A percentile compares a stretch with the other conserved stretches of the same genome.
These are phyloP conservation scores for Pseudogymnoascus sp. DNA, from an alignment of 2,329 filamentous ascomycete species.

Conservation along the genomic window DNA sequence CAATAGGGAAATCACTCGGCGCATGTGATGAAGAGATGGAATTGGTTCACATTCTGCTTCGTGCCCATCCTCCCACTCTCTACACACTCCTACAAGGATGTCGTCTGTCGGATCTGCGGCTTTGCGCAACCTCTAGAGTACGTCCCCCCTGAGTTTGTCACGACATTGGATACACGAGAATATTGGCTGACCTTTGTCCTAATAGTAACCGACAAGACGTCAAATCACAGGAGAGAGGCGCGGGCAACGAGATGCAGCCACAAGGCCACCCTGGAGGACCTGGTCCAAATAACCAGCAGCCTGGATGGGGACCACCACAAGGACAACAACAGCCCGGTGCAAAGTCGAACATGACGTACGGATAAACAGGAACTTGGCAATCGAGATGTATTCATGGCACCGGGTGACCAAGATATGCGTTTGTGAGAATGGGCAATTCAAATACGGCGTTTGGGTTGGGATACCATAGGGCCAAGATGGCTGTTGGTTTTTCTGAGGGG, in stretches of 20 bases:
- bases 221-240: neutral
- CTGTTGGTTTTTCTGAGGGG: neutral
- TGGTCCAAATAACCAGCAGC: neutral
- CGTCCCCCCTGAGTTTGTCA: neutral
- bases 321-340: neutral
- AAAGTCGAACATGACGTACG: conserved; percentile 8
- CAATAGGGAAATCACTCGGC: conserved; percentile 49
- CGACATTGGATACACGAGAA: neutral
- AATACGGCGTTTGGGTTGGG: conserved; percentile 1
- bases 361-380: neutral
- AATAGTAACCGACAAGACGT: neutral
- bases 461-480: neutral
- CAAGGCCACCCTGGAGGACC: neutral
- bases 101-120: conserved; percentile 67
- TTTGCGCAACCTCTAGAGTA: conserved; percentile 58
- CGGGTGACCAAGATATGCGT: neutral
- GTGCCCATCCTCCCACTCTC: conserved; percentile 67
- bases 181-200: neutral
- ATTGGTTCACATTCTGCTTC: conserved; percentile 77
- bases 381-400: neutral
- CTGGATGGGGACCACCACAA: conserved; percentile 2
- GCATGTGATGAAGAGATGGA: conserved; percentile 52
- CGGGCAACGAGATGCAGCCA: neutral
- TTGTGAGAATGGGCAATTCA: neutral
- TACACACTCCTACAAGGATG: conserved; percentile 57